These are phyloP conservation scores for Plectosphaerella plurivora DNA, from an alignment of 2,329 filamentous ascomycete species.

Conservation along the genomic window DNA sequence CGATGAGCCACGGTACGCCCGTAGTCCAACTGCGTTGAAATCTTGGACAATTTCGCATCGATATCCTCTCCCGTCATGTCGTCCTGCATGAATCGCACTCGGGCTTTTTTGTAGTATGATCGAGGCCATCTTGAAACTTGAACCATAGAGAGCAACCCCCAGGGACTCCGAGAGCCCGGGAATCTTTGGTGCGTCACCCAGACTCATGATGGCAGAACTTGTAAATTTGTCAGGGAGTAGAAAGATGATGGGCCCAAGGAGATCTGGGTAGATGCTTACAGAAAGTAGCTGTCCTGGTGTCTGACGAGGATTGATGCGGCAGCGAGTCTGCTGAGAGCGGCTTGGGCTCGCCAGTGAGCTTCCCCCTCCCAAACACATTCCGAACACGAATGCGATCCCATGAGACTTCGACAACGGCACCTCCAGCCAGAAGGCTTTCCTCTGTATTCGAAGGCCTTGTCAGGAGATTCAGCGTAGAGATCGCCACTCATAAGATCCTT, in stretches of 20 bases:
- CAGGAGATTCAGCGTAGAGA: no score
- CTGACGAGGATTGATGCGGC: background rate
- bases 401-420: background rate
- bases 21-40: background rate
- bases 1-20: background rate
- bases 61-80: no score
- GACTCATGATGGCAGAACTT: background rate
- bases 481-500: no score
- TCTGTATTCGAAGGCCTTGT: no score
- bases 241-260: background rate
- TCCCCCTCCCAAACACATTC: no score
- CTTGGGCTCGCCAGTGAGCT: no score
- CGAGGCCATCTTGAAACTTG: background rate
- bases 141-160: no score
- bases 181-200: background rate
- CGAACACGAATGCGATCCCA: no score
- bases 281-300: background rate
- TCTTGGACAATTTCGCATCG: background rate
- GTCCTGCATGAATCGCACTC: no score
- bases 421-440: background rate
- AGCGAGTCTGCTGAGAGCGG: no score
- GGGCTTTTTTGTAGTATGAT: background rate
- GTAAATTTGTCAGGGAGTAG: background rate
- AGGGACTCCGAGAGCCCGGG: no score
- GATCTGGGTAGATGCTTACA: background rate